Evolutionary conservation across 768 basidiomycete genomes (phyloP).

Genomic region (Lentinula guzmanii): DNA sequence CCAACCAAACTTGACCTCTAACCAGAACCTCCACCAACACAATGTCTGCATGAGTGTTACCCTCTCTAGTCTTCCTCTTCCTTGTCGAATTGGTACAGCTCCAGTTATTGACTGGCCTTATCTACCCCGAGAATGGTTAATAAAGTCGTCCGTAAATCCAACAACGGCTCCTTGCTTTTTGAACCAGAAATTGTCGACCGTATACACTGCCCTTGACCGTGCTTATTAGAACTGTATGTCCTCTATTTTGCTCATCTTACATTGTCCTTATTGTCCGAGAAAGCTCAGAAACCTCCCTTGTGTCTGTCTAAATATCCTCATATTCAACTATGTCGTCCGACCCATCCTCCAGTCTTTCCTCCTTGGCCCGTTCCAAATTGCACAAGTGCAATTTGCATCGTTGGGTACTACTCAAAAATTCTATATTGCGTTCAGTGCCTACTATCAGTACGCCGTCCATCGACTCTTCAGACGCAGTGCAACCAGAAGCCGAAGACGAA

Average conservation of each 20-base stretch:
- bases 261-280: background rate
- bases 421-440: conserved; percentile 50
- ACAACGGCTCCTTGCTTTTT: conserved; percentile 83
- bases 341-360: conserved; percentile 41
- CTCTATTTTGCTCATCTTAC: background rate
- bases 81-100: background rate
- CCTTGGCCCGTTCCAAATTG: conserved; percentile 71
- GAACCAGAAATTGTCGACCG: conserved; percentile 85
- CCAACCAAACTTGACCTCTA: background rate
- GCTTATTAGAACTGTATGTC: conserved; percentile 17
- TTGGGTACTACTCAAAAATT: conserved; percentile 88
- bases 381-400: conserved; percentile 74
- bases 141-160: conserved; percentile 73
- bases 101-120: conserved; percentile 15
- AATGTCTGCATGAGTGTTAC: conserved; percentile 9
- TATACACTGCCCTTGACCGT: conserved; percentile 55
- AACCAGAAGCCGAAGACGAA: conserved; percentile 29
- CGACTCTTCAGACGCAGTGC: conserved; percentile 20
- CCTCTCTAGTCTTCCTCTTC: conserved; percentile 14
- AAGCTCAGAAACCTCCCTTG: background rate
- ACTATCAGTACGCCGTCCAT: conserved; percentile 23
- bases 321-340: conserved; percentile 42
- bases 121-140: conserved; percentile 67
- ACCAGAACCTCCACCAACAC: conserved; percentile 6
- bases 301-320: conserved; percentile 10